Evolutionary conservation across 345 rosid genomes (phyloP).

Genomic region (Euphorbia tirucalli): DNA sequence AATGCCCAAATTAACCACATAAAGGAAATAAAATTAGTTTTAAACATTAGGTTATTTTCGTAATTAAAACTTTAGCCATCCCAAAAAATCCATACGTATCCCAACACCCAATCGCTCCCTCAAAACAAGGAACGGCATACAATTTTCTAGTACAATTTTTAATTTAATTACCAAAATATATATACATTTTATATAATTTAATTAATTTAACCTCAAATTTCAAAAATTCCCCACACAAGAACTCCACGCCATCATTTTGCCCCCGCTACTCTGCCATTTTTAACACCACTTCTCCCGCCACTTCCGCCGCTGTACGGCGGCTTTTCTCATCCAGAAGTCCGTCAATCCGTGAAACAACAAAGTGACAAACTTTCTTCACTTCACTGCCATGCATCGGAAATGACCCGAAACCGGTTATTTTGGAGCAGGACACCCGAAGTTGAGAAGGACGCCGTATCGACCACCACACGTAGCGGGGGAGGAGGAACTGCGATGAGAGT

Average conservation of each 20-base stretch:
- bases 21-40: background rate
- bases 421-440: constrained; percentile 39
- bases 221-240: constrained; percentile 10
- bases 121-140: constrained; percentile 33
- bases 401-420: constrained; percentile 56
- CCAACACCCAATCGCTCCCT: constrained; percentile 20
- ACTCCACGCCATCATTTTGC: background rate
- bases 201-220: background rate
- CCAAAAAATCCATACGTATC: constrained; percentile 40
- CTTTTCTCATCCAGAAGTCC: constrained; percentile 23
- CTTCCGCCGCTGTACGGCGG: background rate
- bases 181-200: background rate
- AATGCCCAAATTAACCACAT: background rate
- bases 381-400: constrained; percentile 31
- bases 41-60: background rate
- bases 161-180: background rate
- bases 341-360: constrained; percentile 3
- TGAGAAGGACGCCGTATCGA: constrained; percentile 32
- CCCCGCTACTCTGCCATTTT: background rate
- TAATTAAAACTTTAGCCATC: constrained; percentile 2
- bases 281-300: background rate
- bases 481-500: constrained; percentile 83
- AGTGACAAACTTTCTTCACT: constrained; percentile 8
- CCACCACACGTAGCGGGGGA: constrained; percentile 17
- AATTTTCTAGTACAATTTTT: background rate